Base-by-base conservation (phyloP, 768 basidiomycete genomes). In the Trametes elegans region DNA sequence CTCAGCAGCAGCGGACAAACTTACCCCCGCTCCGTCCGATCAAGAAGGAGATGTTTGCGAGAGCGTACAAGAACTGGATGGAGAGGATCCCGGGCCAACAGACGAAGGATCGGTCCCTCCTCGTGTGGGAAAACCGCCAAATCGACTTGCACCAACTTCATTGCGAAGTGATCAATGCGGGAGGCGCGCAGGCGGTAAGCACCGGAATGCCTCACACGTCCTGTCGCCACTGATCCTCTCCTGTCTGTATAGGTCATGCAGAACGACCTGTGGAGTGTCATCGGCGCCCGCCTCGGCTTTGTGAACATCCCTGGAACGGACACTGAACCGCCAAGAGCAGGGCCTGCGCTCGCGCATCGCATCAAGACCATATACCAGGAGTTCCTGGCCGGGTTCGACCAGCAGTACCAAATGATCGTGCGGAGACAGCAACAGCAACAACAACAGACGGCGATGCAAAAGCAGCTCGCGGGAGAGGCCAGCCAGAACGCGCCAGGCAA, bases 271-370 rank as follows among this genome's bases (percentile, higher is more conserved):
- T 90, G 88, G 88, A 63, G 78, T 14, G 71, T 85, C 40, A 80
- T 90, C 52, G 88, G 80, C 16, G 88, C 79, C n/a, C 78, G 77
- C 21, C 74, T 90, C 68, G 84, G 82, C 16, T 81, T 84, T 62
- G 76, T 84, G 3, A 76, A 83, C 49, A 87, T 88, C 59, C 83
- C 83, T 2, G 84, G 76, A 4, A 79, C 71, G 10, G 83, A 80
- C 1, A 67, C 73, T 4, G 83, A 87, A 57, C 85, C 87, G 10
- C 74, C 80, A 5, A 83, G 79, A 61, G 76, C 78, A 24, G 84
- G 83, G 3, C 87, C 86, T 2, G 83, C 70, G 21, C 75, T 80
- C 27, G 88, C 85, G 0, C 77, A 78, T 46, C 81, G 82, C 23
- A 70, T 90, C 4, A 76, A 78, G 1, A 76, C 80, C 58, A 74